phyloP scores from a whole-genome alignment of 23 red algal genomes.

The Pyropia yezoensis region DNA sequence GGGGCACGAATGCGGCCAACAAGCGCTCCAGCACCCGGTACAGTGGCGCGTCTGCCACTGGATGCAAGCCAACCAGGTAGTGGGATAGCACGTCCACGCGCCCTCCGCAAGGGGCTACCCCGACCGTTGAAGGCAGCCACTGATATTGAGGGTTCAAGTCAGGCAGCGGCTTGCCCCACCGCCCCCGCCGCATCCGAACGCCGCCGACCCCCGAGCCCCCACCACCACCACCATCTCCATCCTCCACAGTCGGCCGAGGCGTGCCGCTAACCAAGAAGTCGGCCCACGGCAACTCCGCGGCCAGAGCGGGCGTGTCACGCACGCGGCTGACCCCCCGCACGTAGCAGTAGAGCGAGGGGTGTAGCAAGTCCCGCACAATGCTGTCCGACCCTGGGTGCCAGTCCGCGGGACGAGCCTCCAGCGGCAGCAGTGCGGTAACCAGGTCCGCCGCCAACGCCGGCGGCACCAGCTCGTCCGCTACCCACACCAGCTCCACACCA shows the following conservation, averaged over 20 bases:
- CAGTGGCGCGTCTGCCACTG: background rate
- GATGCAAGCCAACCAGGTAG: background rate
- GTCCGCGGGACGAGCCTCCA: background rate
- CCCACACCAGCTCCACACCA: background rate
- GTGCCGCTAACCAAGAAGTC: background rate
- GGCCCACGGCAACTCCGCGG: background rate
- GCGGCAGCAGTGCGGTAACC: background rate
- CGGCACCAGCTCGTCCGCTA: background rate
- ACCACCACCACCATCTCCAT: too few species aligned
- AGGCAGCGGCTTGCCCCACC: background rate
- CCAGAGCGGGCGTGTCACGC: background rate
- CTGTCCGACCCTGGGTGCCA: background rate
- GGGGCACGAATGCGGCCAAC: background rate
- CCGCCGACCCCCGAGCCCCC: too few species aligned
- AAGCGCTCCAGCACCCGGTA: background rate
- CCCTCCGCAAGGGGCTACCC: background rate
- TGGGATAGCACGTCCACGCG: background rate
- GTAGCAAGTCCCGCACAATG: background rate
- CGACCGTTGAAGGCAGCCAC: background rate
- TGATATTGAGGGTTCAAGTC: background rate
- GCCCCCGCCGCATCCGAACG: too few species aligned
- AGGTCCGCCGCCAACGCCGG: background rate
- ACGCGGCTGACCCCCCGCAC: constrained; percentile 2
- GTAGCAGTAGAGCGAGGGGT: background rate
- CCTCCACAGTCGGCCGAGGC: background rate